Evolutionary conservation across 2,329 filamentous ascomycete genomes (phyloP).

Genomic region (Alternaria burnsii): DNA sequence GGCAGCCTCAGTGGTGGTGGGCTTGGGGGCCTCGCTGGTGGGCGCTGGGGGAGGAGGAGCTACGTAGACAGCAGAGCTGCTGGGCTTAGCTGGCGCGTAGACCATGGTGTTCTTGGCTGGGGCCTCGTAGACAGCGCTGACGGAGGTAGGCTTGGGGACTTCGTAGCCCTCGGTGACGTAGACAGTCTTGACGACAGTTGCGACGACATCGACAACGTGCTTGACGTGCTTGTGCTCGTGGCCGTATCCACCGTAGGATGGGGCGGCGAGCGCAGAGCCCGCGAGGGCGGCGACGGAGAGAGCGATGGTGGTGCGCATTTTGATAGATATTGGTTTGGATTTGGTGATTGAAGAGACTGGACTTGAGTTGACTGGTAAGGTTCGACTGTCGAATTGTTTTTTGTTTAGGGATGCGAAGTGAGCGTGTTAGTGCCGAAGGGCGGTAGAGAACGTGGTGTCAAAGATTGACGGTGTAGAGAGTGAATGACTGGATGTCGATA

Average conservation of each 20-base stretch:
- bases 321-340: slow-evolving; percentile 28
- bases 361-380: slow-evolving; percentile 22
- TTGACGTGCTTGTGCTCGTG: slow-evolving; percentile 29
- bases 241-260: slow-evolving; percentile 17
- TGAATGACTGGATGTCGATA: slow-evolving; percentile 41
- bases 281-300: slow-evolving; percentile 41
- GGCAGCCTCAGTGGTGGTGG: slow-evolving; percentile 2
- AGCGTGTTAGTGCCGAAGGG: slow-evolving; percentile 40
- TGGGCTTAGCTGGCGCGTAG: slow-evolving; percentile 12
- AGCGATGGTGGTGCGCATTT: slow-evolving; percentile 40
- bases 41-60: slow-evolving; percentile 5
- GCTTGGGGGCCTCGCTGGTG: slow-evolving; percentile 10
- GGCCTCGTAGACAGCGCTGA: slow-evolving; percentile 8
- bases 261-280: slow-evolving; percentile 41
- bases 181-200: slow-evolving; percentile 39
- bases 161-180: slow-evolving; percentile 31
- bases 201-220: slow-evolving; percentile 36
- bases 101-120: slow-evolving; percentile 10
- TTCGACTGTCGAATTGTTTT: slow-evolving; percentile 29
- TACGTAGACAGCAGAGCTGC: neutral
- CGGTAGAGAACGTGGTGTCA: slow-evolving; percentile 44
- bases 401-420: slow-evolving; percentile 23
- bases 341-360: slow-evolving; percentile 16
- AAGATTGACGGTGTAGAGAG: slow-evolving; percentile 40
- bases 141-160: slow-evolving; percentile 6